Evolutionary conservation across 352 stramenopile species (phyloP).

Genomic region (Phytophthora pinifolia): DNA sequence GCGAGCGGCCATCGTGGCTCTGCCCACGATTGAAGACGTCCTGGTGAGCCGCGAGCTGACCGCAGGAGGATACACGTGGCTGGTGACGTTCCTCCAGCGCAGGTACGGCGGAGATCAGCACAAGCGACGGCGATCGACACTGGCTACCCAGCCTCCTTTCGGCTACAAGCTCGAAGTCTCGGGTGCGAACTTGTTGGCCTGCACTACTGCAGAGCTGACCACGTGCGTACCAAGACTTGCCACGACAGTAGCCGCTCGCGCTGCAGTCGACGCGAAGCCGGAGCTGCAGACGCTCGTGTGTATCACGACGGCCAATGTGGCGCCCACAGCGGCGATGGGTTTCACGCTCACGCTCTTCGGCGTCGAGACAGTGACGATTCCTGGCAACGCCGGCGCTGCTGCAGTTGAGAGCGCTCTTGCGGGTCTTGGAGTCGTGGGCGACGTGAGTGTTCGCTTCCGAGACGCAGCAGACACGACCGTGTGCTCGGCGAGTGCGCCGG

Average conservation of each 20-base stretch:
- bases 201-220: slow-evolving; percentile 39
- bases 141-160: slow-evolving; percentile 36
- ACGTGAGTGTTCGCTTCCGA: slow-evolving; percentile 50
- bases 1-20: slow-evolving; percentile 44
- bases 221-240: slow-evolving; percentile 44
- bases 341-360: slow-evolving; percentile 77
- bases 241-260: slow-evolving; percentile 49
- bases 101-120: slow-evolving; percentile 64
- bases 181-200: slow-evolving; percentile 57
- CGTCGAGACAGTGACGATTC: slow-evolving; percentile 34
- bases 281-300: slow-evolving; percentile 72
- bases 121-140: slow-evolving; percentile 41
- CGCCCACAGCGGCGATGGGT: slow-evolving; percentile 16
- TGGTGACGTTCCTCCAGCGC: slow-evolving; percentile 65
- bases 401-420: slow-evolving; percentile 53
- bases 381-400: slow-evolving; percentile 4
- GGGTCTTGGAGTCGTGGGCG: slow-evolving; percentile 54
- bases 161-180: slow-evolving; percentile 60
- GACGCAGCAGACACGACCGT: slow-evolving; percentile 43
- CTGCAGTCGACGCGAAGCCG: slow-evolving; percentile 36
- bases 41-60: slow-evolving; percentile 53
- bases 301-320: slow-evolving; percentile 14
- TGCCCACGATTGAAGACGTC: slow-evolving; percentile 64
- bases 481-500: slow-evolving; percentile 36
- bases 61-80: slow-evolving; percentile 76